These are phyloP conservation scores for Quercus cerris DNA, from an alignment of 306 rosid species.

Conservation along the genomic window DNA sequence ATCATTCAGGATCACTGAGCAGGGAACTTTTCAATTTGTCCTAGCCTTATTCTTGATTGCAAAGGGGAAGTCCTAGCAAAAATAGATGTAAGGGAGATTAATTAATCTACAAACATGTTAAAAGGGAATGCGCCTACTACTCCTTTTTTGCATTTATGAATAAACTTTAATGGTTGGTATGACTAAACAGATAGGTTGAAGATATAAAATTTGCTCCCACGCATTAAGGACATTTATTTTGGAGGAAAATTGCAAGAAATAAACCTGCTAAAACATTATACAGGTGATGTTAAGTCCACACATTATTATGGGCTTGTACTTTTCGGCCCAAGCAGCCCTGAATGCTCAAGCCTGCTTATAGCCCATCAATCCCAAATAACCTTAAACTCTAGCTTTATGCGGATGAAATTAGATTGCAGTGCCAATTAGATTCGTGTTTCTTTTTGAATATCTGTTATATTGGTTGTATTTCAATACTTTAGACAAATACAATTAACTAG, in stretches of 20 bases:
- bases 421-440: not conserved
- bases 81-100: not conserved
- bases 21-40: not conserved
- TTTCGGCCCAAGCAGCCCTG: not conserved
- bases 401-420: not conserved
- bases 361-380: too few relatives aligned
- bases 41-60: slow-evolving; percentile 7
- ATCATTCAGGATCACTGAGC: slow-evolving; percentile 1
- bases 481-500: not conserved
- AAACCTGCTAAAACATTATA: not conserved
- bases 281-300: not conserved
- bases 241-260: not conserved
- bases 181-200: not conserved
- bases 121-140: not conserved
- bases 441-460: not conserved
- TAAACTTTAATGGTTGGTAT: not conserved
- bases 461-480: not conserved
- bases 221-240: not conserved
- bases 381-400: too few relatives aligned
- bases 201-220: not conserved
- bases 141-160: not conserved
- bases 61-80: not conserved
- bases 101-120: not conserved
- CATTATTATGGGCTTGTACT: not conserved
- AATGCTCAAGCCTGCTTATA: too few relatives aligned